Conservation (phyloP, 192 early-diverging fungal species). For the Rhizophagus sp. region DNA sequence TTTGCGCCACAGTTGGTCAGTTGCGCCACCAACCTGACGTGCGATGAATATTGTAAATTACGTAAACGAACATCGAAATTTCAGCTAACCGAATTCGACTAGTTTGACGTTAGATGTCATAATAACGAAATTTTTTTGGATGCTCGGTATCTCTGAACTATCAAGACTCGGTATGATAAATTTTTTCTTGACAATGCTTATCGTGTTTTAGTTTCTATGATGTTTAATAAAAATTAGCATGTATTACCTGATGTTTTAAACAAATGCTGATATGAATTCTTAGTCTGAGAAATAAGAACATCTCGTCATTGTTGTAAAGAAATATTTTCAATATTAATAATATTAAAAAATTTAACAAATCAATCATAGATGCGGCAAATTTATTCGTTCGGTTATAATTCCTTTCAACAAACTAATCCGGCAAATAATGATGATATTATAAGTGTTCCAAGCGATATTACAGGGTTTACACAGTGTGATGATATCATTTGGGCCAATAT, state of each 20-base stretch:
- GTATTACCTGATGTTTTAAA: not conserved
- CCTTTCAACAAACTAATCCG: slow-evolving; percentile 7
- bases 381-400: slow-evolving; percentile 16
- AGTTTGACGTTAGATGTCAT: too few species aligned
- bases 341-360: not conserved
- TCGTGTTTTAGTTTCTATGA: not conserved
- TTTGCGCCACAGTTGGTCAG: too few species aligned
- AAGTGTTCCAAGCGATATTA: slow-evolving; percentile 16
- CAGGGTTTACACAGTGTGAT: not conserved
- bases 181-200: not conserved
- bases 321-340: not conserved
- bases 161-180: not conserved
- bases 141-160: too few species aligned
- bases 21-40: too few species aligned
- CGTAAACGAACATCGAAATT: too few species aligned
- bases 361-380: not conserved
- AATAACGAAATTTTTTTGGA: too few species aligned
- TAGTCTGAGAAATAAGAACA: not conserved
- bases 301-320: not conserved
- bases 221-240: not conserved
- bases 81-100: too few species aligned
- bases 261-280: not conserved
- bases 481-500: slow-evolving; percentile 29
- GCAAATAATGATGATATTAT: slow-evolving; percentile 5
- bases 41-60: too few species aligned